Conservation (phyloP, 163 green algal genomes). For the Volvox carteri region DNA sequence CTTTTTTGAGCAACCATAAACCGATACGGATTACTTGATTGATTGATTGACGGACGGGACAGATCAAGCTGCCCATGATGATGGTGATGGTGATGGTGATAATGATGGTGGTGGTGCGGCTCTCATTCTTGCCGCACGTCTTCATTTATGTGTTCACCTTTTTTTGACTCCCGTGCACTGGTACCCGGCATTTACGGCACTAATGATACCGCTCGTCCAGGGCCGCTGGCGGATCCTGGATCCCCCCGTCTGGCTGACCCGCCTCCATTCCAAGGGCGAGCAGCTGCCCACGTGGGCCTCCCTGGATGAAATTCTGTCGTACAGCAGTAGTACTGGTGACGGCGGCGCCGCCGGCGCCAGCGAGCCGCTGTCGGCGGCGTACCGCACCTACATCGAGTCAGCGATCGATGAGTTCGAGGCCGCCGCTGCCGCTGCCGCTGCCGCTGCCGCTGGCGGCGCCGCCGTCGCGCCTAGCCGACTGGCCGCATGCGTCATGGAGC, state of each 20-base stretch:
- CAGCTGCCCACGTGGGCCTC: constrained; percentile 47
- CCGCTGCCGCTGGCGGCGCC: constrained; percentile 38
- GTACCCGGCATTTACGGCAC: no score
- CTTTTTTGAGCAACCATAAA: no score
- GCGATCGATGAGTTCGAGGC: constrained; percentile 65
- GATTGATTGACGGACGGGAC: no score
- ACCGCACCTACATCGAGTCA: constrained; percentile 62
- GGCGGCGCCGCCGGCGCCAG: not conserved
- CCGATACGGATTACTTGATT: no score
- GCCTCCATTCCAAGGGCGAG: not conserved
- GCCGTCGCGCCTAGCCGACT: constrained; percentile 22
- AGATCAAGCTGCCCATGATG: no score
- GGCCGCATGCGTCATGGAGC: constrained; percentile 82
- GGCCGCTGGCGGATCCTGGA: constrained; percentile 46
- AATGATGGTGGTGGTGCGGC: no score
- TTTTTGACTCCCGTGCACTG: no score
- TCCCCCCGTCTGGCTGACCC: constrained; percentile 44
- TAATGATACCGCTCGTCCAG: no score
- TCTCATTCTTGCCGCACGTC: no score
- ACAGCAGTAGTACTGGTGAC: not conserved
- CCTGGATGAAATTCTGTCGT: constrained; percentile 40
- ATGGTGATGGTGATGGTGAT: not conserved
- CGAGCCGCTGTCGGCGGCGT: constrained; percentile 30
- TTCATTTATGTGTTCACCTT: no score
- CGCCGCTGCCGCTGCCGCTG: not conserved